Percentiles rank a stretch among this genome's conserved stretches.
Conservation (phyloP, 2,329 filamentous ascomycete genomes). For the Plectosphaerella cucumerina region DNA sequence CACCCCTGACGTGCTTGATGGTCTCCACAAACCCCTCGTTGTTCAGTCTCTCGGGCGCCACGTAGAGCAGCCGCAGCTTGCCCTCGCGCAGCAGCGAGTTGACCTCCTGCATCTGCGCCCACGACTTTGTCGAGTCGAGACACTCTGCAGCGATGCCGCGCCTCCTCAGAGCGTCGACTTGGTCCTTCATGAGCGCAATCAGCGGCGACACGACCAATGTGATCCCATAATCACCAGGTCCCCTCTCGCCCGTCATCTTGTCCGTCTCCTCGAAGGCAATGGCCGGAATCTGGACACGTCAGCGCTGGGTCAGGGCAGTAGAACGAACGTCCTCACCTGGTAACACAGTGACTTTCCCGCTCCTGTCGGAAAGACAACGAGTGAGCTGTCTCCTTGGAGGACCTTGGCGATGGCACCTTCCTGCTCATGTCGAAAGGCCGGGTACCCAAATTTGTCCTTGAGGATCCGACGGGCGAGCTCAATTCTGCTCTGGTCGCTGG, state of each 20-base stretch:
- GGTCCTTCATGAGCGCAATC: conserved; percentile 58
- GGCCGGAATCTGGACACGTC: conserved; percentile 33
- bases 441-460: conserved; percentile 31
- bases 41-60: conserved; percentile 55
- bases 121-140: conserved; percentile 52
- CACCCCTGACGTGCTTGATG: conserved; percentile 50
- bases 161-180: conserved; percentile 48
- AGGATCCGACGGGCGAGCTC: conserved; percentile 24
- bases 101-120: conserved; percentile 36
- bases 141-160: conserved; percentile 48
- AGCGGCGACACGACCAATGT: conserved; percentile 54
- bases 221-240: conserved; percentile 36
- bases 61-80: conserved; percentile 50
- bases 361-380: conserved; percentile 43
- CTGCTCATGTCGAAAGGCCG: conserved; percentile 39
- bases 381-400: conserved; percentile 32
- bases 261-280: conserved; percentile 43
- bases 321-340: conserved; percentile 27
- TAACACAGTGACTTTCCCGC: conserved; percentile 48
- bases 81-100: conserved; percentile 35
- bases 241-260: conserved; percentile 17
- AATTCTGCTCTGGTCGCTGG: background rate
- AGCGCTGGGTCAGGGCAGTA: background rate
- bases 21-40: conserved; percentile 56
- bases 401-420: conserved; percentile 32